phyloP scores from a whole-genome alignment of 2,329 filamentous ascomycete genomes.

The Trichoderma cornu-damae region DNA sequence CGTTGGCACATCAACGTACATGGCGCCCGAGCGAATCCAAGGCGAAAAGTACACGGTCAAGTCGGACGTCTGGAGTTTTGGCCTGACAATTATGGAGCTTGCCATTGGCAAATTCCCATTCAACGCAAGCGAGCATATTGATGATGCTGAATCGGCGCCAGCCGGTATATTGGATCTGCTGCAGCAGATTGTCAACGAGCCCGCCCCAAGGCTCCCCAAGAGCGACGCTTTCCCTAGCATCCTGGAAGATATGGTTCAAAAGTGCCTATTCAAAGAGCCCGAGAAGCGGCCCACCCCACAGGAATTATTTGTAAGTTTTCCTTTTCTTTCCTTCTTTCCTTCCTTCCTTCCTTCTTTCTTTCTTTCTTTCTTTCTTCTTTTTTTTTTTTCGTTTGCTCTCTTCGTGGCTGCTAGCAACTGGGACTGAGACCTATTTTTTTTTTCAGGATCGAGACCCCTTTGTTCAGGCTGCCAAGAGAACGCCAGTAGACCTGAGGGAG shows the following conservation, averaged over 20 bases:
- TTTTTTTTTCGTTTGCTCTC: no score
- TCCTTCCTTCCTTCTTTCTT: no score
- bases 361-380: no score
- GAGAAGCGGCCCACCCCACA: conserved; percentile 86
- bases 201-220: conserved; percentile 87
- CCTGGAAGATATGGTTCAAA: conserved; percentile 93
- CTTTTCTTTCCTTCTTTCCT: not conserved
- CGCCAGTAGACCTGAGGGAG: conserved; percentile 84
- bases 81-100: conserved; percentile 90
- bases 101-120: conserved; percentile 98
- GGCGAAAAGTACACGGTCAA: conserved; percentile 96
- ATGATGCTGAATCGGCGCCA: conserved; percentile 73
- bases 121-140: conserved; percentile 63
- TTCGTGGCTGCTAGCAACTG: not conserved
- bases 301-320: conserved; percentile 73
- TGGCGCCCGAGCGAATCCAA: conserved; percentile 97
- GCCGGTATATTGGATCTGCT: conserved; percentile 93
- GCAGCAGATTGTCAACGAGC: conserved; percentile 96
- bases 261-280: conserved; percentile 86
- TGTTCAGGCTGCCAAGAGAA: conserved; percentile 92
- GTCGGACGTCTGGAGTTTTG: conserved; percentile 98
- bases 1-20: conserved; percentile 97
- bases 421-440: conserved; percentile 12
- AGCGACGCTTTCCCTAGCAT: conserved; percentile 96
- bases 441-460: conserved; percentile 83